A percentile compares a stretch with the other conserved stretches of the same genome.
These are phyloP conservation scores for Corymbia calophylla DNA, from an alignment of 441 rosid species.

Conservation along the genomic window DNA sequence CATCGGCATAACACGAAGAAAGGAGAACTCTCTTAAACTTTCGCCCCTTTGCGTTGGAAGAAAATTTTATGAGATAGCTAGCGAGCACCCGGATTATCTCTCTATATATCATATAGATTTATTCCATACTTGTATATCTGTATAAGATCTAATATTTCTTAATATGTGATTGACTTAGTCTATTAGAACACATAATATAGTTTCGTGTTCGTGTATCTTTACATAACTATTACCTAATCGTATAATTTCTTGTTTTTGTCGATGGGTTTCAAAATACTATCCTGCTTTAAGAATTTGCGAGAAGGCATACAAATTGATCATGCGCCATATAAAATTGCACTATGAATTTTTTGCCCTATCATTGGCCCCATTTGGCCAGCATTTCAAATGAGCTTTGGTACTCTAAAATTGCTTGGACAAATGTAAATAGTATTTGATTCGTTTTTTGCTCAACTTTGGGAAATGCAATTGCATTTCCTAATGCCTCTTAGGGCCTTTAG, in stretches of 20 bases:
- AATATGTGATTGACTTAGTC: background rate
- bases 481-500: no score
- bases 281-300: background rate
- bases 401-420: no score
- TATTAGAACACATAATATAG: background rate
- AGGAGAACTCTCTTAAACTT: background rate
- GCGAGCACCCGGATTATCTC: background rate
- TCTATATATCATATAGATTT: background rate
- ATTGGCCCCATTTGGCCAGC: background rate
- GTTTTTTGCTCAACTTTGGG: background rate
- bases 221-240: no score
- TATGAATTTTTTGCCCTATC: background rate
- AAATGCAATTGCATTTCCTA: background rate
- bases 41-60: background rate
- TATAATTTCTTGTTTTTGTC: background rate
- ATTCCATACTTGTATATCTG: background rate
- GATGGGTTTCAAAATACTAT: background rate
- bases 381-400: background rate
- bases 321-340: background rate
- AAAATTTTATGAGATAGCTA: background rate
- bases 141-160: background rate
- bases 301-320: background rate
- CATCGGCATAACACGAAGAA: background rate
- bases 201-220: background rate
- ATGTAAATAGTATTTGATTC: background rate